Conservation (phyloP, 768 basidiomycete genomes). For the Phylloporus sp. region DNA sequence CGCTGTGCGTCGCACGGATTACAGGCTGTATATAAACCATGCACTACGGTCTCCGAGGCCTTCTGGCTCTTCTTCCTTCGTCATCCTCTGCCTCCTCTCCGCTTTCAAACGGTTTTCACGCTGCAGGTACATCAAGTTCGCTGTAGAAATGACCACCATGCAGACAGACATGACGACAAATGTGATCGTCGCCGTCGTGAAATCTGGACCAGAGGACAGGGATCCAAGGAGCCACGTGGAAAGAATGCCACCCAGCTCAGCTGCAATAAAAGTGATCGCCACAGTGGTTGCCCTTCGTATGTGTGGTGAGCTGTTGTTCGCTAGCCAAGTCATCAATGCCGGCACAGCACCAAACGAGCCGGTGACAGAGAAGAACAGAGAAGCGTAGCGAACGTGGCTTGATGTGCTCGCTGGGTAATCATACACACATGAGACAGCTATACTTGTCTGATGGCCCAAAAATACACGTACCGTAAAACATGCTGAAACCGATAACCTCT, state of each 20-base stretch:
- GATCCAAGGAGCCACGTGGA: constrained; percentile 55
- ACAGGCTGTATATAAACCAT: constrained; percentile 54
- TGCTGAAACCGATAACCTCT: constrained; percentile 28
- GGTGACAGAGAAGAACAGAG: constrained; percentile 50
- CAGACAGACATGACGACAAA: constrained; percentile 35
- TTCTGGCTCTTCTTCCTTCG: constrained; percentile 35
- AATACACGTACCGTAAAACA: constrained; percentile 4
- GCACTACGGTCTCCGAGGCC: constrained; percentile 49
- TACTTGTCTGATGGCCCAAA: background rate
- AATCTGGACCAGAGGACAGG: constrained; percentile 47
- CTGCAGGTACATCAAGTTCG: constrained; percentile 40
- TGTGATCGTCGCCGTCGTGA: constrained; percentile 41
- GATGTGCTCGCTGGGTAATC: constrained; percentile 26
- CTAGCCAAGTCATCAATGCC: constrained; percentile 52
- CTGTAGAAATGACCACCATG: constrained; percentile 33
- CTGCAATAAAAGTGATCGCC: constrained; percentile 52
- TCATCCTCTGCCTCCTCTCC: constrained; percentile 28
- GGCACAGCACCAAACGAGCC: constrained; percentile 50
- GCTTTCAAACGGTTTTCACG: constrained; percentile 45
- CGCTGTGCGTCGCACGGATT: constrained; percentile 5
- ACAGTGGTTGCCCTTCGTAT: constrained; percentile 53
- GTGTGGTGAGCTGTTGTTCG: constrained; percentile 59
- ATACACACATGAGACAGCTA: background rate
- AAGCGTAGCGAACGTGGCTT: constrained; percentile 44
- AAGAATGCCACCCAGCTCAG: constrained; percentile 55